A percentile compares a stretch with the other conserved stretches of the same genome.
phyloP scores from a whole-genome alignment of 2,329 filamentous ascomycete genomes.

The Ophiostoma sp. region DNA sequence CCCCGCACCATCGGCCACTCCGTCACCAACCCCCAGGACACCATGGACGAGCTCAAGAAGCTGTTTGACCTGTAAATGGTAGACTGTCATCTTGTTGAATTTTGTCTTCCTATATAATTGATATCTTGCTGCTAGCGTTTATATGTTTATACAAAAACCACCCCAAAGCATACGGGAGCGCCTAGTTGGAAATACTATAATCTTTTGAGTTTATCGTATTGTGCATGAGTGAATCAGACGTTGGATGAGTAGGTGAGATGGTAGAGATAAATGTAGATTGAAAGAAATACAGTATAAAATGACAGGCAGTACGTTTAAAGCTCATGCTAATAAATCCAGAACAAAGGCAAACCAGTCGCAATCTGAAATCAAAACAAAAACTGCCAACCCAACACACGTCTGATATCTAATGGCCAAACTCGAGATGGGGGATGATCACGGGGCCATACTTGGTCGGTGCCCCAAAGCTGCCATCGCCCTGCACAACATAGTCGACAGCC shows the following conservation, averaged over 20 bases:
- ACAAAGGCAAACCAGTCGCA: conserved; percentile 17
- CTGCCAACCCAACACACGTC: not conserved
- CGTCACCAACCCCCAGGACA: conserved; percentile 77
- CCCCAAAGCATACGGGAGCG: not conserved
- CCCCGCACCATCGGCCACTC: conserved; percentile 76
- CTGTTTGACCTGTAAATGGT: conserved; percentile 56
- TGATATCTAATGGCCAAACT: conserved; percentile 56
- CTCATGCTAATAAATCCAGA: not conserved
- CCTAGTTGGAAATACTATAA: not conserved
- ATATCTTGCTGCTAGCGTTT: not conserved
- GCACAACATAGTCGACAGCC: conserved; percentile 94
- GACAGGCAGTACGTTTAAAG: not conserved
- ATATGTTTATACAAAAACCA: not conserved
- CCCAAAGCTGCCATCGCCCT: conserved; percentile 66
- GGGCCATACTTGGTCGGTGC: conserved; percentile 91
- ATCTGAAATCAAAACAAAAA: not conserved
- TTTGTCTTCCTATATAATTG: not conserved
- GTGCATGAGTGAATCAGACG: not conserved
- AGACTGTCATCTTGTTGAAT: not conserved
- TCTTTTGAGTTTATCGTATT: not conserved
- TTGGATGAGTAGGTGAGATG: too few species aligned
- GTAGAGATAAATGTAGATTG: not conserved
- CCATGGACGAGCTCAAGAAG: conserved; percentile 71
- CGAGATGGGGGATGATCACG: conserved; percentile 84
- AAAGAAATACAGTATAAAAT: not conserved